Evolutionary conservation across 805 yeast species (phyloP), one percentile per base, ranked within the genome.

Genomic region (Cyberlindnera misumaiensis): DNA sequence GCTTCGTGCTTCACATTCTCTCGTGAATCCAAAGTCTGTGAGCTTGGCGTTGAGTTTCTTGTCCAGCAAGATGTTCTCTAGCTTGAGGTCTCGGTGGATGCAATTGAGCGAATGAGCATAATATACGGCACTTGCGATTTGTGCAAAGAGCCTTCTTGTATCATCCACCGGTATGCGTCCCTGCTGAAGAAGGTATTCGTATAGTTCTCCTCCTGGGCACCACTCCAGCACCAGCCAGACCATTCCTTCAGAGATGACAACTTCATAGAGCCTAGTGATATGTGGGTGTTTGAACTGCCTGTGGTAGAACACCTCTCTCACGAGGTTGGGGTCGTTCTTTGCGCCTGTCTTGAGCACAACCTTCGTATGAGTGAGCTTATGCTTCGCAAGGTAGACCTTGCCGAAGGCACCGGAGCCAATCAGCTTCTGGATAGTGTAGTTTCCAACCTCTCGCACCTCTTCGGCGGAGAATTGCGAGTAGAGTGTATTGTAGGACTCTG

Each of bases 341-440:
- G 68, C 64, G 8, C 95, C 90, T 30, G 87, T 83, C 52, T 90
- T 90, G 44, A 93, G 61, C 13, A 93, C 97, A 3, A 90, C 84
- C 54, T 75, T 80, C n/a, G 77, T 68, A 39, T 78, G 77, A 10
- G 95, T 73, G 33, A 88, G 67, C 36, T 72, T 71, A 53, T 90
- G 97, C 28, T 68, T 67, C 2, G 96, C 97, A 24, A 90, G 63
- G 56, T 82, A 93, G 1, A 88, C 95, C 53, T 83, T 84, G 8
- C 97, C 97, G 68, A 88, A 90, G 3, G 95, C 73, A 9, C 97
- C 97, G 51, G 85, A 88, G 2, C 97, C 97, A 16, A 90, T 81
- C 47, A 80, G 84, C 41, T 77, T 67, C 6, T 77, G 52, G 7
- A 93, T 75, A 36, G 71, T 65, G 55, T 90, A 90, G 59, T 83